Conservation (phyloP, 2,329 filamentous ascomycete genomes). For the Talaromyces atroroseus region DNA sequence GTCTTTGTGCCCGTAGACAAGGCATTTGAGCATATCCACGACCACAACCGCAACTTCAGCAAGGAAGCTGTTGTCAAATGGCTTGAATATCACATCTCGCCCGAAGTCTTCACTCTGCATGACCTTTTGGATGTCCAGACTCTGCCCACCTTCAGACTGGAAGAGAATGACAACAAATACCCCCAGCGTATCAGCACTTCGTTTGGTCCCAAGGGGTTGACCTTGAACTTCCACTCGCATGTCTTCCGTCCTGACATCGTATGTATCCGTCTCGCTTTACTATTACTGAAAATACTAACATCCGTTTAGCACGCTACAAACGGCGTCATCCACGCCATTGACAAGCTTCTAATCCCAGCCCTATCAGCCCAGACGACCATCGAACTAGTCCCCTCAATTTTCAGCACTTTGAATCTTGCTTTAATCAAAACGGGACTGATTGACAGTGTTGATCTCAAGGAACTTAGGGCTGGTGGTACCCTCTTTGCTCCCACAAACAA, state of each 20-base stretch:
- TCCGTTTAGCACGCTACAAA: conserved; percentile 60
- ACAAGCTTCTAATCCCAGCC: conserved; percentile 68
- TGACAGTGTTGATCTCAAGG: conserved; percentile 54
- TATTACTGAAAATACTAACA: not conserved
- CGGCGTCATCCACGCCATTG: conserved; percentile 71
- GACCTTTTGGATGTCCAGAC: conserved; percentile 64
- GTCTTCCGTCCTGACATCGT: conserved; percentile 66
- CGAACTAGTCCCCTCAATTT: conserved; percentile 59
- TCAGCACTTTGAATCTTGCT: conserved; percentile 71
- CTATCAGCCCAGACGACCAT: conserved; percentile 61
- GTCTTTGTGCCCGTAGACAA: conserved; percentile 71
- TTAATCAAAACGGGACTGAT: conserved; percentile 68
- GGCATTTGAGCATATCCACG: conserved; percentile 64
- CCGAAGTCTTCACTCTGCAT: conserved; percentile 60
- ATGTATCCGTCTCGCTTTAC: conserved; percentile 13
- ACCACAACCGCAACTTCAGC: conserved; percentile 54
- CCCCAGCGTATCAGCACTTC: conserved; percentile 68
- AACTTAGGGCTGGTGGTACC: conserved; percentile 59
- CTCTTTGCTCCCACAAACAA: conserved; percentile 74
- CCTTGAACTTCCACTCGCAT: conserved; percentile 70
- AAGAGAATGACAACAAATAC: conserved; percentile 55
- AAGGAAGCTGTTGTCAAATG: conserved; percentile 66
- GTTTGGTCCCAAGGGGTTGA: conserved; percentile 58
- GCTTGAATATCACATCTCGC: conserved; percentile 67
- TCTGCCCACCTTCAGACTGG: conserved; percentile 61